Evolutionary conservation across 768 basidiomycete species (phyloP).

Genomic region (Megacollybia marginata): DNA sequence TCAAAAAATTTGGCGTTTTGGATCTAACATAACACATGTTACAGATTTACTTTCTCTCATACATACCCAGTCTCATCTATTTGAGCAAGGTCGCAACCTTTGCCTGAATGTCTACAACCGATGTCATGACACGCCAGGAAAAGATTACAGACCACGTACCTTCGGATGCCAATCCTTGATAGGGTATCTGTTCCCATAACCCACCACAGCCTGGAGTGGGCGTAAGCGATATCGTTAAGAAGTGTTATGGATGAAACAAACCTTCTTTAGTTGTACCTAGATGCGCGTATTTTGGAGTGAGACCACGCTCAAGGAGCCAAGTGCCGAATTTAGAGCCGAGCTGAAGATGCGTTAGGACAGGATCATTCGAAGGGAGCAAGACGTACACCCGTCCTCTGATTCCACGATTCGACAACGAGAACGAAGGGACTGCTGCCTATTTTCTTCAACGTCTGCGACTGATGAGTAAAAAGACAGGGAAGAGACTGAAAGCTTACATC

Average conservation of each 20-base stretch:
- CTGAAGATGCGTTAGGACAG: conserved; percentile 14
- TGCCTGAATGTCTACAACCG: too few relatives aligned
- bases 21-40: too few relatives aligned
- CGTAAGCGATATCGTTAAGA: conserved; percentile 2
- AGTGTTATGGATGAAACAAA: conserved; percentile 24
- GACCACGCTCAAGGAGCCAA: conserved; percentile 76
- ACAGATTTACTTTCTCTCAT: too few relatives aligned
- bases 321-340: conserved; percentile 82
- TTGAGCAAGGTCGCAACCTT: too few relatives aligned
- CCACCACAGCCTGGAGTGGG: conserved; percentile 39
- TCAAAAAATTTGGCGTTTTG: too few relatives aligned
- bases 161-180: conserved; percentile 75
- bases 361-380: neutral
- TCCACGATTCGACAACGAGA: conserved; percentile 78
- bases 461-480: neutral
- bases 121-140: conserved; percentile 5
- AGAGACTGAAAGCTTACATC: conserved; percentile 32
- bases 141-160: conserved; percentile 34
- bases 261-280: conserved; percentile 77
- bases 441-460: conserved; percentile 49
- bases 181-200: conserved; percentile 77
- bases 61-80: too few relatives aligned
- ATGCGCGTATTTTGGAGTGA: conserved; percentile 77
- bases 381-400: conserved; percentile 79
- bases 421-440: conserved; percentile 72